These are phyloP conservation scores for Apophysomyces variabilis DNA, from an alignment of 371 early-diverging fungal species.

Conservation along the genomic window DNA sequence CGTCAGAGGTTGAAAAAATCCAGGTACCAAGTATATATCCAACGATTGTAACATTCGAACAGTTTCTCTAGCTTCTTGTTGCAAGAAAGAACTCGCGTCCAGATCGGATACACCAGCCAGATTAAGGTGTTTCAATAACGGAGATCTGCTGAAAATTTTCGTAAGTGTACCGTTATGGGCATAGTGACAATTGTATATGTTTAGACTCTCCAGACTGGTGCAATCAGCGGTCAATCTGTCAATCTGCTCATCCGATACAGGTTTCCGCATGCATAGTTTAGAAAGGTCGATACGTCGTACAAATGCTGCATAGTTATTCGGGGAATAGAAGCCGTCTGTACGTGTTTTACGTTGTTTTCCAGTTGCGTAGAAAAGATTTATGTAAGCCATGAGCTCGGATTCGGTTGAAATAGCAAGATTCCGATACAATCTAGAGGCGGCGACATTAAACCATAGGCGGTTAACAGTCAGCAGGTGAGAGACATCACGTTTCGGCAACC, in stretches of 20 bases:
- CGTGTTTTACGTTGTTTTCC: neutral
- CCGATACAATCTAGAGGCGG: neutral
- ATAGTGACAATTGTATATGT: neutral
- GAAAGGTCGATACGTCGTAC: neutral
- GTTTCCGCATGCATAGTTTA: neutral
- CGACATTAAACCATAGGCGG: neutral
- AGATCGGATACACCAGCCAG: neutral
- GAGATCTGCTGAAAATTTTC: neutral
- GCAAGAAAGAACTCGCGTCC: neutral
- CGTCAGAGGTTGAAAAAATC: neutral
- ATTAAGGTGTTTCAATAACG: neutral
- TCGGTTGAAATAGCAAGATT: neutral
- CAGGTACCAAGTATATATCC: neutral
- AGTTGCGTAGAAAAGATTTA: neutral
- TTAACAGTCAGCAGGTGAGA: neutral
- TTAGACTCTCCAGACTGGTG: neutral
- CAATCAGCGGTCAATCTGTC: constrained; percentile 3
- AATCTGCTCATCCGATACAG: neutral
- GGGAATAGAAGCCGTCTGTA: neutral
- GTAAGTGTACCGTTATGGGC: neutral
- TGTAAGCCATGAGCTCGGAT: neutral
- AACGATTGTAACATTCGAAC: neutral
- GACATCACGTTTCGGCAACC: neutral
- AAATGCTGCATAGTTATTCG: neutral
- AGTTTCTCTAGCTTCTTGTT: neutral